Percentiles rank a stretch among this genome's conserved stretches.
Conservation (phyloP, 768 basidiomycete genomes). For the Coprinellus aureogranulatus region DNA sequence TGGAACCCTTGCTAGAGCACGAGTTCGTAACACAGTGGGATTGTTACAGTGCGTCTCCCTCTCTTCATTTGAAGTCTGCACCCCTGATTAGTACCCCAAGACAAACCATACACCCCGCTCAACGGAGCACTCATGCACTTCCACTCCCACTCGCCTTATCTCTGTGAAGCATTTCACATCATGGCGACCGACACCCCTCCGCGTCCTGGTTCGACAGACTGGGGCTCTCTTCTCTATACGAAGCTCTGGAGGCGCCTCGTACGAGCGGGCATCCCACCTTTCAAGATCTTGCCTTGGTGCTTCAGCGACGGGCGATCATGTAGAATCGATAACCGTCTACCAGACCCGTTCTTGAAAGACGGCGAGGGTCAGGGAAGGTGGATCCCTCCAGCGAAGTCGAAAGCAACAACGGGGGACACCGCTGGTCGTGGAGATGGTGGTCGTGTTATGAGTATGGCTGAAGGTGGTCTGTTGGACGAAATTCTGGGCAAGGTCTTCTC, state of each 20-base stretch:
- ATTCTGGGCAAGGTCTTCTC: constrained; percentile 74
- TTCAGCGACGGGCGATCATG: constrained; percentile 91
- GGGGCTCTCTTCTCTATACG: constrained; percentile 90
- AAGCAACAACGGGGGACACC: too few species aligned
- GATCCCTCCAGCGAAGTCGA: neutral
- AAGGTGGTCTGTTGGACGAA: constrained; percentile 61
- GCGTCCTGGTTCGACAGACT: constrained; percentile 78
- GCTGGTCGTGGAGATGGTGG: neutral
- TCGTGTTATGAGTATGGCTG: constrained; percentile 43
- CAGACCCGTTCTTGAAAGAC: constrained; percentile 76
- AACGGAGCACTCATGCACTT: constrained; percentile 98
- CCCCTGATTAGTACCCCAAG: too few species aligned
- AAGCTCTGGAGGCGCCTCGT: constrained; percentile 88
- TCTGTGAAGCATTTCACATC: constrained; percentile 93
- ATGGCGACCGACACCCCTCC: constrained; percentile 78
- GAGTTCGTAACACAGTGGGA: constrained; percentile 99
- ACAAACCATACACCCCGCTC: constrained; percentile 54
- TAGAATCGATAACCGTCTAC: constrained; percentile 88
- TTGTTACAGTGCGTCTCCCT: constrained; percentile 75
- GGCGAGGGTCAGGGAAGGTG: constrained; percentile 38
- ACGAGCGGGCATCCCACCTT: constrained; percentile 69
- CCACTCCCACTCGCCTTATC: constrained; percentile 84
- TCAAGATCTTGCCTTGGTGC: constrained; percentile 93
- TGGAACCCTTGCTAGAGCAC: constrained; percentile 83
- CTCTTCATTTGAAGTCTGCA: neutral